Base-by-base conservation (phyloP, 257 asterid genomes). In the Henckelia pumila region DNA sequence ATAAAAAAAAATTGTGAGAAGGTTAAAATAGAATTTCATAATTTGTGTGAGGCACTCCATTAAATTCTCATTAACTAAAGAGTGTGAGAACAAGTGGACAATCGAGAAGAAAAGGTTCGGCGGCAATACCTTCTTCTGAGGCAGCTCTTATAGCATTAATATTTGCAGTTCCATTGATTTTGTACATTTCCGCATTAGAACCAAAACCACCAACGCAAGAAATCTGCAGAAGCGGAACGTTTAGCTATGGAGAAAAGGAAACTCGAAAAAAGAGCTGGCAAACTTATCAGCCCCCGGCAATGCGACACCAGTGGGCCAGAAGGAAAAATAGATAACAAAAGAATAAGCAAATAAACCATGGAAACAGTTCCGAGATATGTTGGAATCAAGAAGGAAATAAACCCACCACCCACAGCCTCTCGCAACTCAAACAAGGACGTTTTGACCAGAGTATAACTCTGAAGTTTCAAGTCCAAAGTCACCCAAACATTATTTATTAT, bases 171-270 rank as follows among this genome's bases (percentile, higher is more conserved):
- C 99, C 99, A 63, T 94, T 94, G 81, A 85, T 81, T 80, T 88
- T 94, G 80, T 94, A 94, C 99, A 94, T 94, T 66, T 85, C 67
- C 7, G 96, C 64, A 77, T 87, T 94, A 65, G 97, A 90, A 76
- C 99, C 99, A 76, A 94, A 90, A 28, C 99, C 99, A 8, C 99
- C 99, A 76, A 94, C 89, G 70, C 99, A 90, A 75, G 99, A 91
- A 67, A 94, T 88, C 99, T 94, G 86, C 78, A 81, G 66, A 68
- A 63, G 17, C 17, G 53, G 58, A 33, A 68, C 52, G 14, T 72
- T 28, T 72, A 67, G 56, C 37, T 61, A 44, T 59, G 35, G 61
- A 32, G 19, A 62, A 32, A 60, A 8, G 47, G 52, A 58, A 64
- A 59, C 23, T 8, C 33, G 61, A 63, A 50, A 49, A 19, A 59